These are phyloP conservation scores for Castanea crenata DNA, from an alignment of 306 rosid genomes.

Conservation along the genomic window DNA sequence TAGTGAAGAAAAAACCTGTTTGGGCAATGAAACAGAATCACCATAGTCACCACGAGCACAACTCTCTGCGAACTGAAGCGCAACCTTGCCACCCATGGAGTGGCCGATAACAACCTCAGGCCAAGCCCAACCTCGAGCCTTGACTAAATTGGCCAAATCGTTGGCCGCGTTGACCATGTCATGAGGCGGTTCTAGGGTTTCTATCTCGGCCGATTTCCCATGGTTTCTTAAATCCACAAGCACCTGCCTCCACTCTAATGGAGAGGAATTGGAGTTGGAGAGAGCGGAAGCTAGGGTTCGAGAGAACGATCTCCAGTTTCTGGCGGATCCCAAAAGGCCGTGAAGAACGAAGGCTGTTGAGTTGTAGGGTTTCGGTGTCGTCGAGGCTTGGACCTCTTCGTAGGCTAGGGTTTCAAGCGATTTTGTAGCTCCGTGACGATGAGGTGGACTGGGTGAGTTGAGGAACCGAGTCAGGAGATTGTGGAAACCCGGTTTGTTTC, in stretches of 20 bases:
- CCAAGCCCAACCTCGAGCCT: constrained; percentile 76
- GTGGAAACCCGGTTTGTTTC: constrained; percentile 29
- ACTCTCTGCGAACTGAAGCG: constrained; percentile 63
- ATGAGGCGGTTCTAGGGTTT: constrained; percentile 63
- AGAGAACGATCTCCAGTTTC: constrained; percentile 89
- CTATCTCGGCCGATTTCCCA: constrained; percentile 62
- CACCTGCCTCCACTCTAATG: constrained; percentile 83
- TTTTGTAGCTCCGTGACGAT: constrained; percentile 19
- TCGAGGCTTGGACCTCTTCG: constrained; percentile 60
- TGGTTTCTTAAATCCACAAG: constrained; percentile 87
- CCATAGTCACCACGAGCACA: constrained; percentile 72
- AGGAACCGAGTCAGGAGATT: constrained; percentile 42
- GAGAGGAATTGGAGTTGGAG: constrained; percentile 55
- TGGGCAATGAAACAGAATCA: constrained; percentile 51
- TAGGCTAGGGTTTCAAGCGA: constrained; percentile 63
- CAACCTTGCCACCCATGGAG: constrained; percentile 93
- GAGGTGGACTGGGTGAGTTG: constrained; percentile 30
- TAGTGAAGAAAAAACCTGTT: constrained; percentile 57
- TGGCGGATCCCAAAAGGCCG: constrained; percentile 75
- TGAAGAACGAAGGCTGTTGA: constrained; percentile 79
- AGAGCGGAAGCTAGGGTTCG: constrained; percentile 59
- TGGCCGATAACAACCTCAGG: constrained; percentile 93
- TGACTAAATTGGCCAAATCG: constrained; percentile 72
- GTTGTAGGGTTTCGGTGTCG: constrained; percentile 51
- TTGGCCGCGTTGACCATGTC: constrained; percentile 65